A percentile compares a stretch with the other conserved stretches of the same genome.
phyloP scores from a whole-genome alignment of 768 basidiomycete genomes.

The Termitomyces sp. region DNA sequence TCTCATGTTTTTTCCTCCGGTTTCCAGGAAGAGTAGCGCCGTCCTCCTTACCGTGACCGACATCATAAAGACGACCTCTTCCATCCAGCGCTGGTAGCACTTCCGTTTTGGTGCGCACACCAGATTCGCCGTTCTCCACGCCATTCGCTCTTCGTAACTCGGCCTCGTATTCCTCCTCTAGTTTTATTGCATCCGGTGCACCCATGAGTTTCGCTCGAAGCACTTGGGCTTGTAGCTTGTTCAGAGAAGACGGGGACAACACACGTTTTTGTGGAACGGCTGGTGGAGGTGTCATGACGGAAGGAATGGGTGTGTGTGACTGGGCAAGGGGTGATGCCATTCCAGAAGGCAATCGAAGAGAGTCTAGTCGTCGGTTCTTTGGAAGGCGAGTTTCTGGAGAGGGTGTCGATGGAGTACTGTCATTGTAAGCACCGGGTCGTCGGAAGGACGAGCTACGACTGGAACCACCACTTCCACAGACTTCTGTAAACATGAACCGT shows the following conservation, averaged over 20 bases:
- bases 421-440: slow-evolving; percentile 61
- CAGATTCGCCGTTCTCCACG: slow-evolving; percentile 28
- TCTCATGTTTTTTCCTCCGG: slow-evolving; percentile 73
- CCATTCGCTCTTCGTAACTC: slow-evolving; percentile 51
- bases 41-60: slow-evolving; percentile 74
- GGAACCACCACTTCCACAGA: slow-evolving; percentile 54
- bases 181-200: slow-evolving; percentile 62
- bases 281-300: slow-evolving; percentile 75
- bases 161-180: slow-evolving; percentile 84
- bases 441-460: slow-evolving; percentile 86
- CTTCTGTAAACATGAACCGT: slow-evolving; percentile 65
- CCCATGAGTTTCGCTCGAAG: slow-evolving; percentile 86
- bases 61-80: slow-evolving; percentile 82
- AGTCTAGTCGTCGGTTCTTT: slow-evolving; percentile 49
- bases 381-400: slow-evolving; percentile 36
- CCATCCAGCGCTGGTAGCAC: slow-evolving; percentile 88
- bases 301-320: slow-evolving; percentile 81
- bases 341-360: slow-evolving; percentile 57
- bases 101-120: slow-evolving; percentile 61
- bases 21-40: slow-evolving; percentile 53
- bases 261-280: slow-evolving; percentile 32
- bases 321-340: slow-evolving; percentile 52
- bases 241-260: slow-evolving; percentile 74
- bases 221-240: slow-evolving; percentile 90
- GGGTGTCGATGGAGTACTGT: slow-evolving; percentile 56